Evolutionary conservation across 2,329 filamentous ascomycete species (phyloP), one percentile per base, ranked within the genome.

Genomic region (Penicillium brasilianum): DNA sequence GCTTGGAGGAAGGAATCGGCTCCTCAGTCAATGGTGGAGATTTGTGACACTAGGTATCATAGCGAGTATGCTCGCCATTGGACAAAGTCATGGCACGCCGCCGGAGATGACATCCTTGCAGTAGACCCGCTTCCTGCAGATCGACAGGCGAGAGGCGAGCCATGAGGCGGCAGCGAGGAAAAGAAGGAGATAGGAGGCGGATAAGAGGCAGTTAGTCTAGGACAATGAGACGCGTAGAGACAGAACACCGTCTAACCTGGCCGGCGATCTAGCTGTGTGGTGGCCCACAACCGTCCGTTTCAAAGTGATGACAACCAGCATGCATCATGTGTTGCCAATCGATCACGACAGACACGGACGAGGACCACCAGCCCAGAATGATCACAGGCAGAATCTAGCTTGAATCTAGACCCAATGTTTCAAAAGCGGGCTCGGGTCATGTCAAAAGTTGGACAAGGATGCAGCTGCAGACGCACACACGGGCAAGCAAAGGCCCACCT

Each of bases 221-320:
- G 18, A 22, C n/a, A 10, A 30, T n/a, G 41, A 53, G 37, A 32
- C 16, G 34, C 13, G 11, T 46, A 44, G 37, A 20, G 10, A 28
- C 37, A 60, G 53, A n/a, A 25, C 8, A 2, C 16, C 30, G n/a
- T 32, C 46, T 54, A 50, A 64, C 58, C 65, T 57, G 55, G 55
- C 64, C 64, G 65, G 65, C 62, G 57, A 65, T 41, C 55, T 58
- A 58, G 58, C 20, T 58, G 61, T 58, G 28, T 55, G 30, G 39
- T 36, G 25, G 41, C 55, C 54, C 49, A 30, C 55, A 36, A 52
- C 43, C 37, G 49, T 43, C 36, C 41, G 55, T 58, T 52, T 18
- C 43, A 46, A 53, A 16, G 22, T 36, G 28, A 57, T 46, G 34
- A 57, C 18, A 28, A 57, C 55, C 44, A 22, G 57, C n/a, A 53